Conservation (phyloP, 2,329 filamentous ascomycete species). For the Trichoderma sp. region DNA sequence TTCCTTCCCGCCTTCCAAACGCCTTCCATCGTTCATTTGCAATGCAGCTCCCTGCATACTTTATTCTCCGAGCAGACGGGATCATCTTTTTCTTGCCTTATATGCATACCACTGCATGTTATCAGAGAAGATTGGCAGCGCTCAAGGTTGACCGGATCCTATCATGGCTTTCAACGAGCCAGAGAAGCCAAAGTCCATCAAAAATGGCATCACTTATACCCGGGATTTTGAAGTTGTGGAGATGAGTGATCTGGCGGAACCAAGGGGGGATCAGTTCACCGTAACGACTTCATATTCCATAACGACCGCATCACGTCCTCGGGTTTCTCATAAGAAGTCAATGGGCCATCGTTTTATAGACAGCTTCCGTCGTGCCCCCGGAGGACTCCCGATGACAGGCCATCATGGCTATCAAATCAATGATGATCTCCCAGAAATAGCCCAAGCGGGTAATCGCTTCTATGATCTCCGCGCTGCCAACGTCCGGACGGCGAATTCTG, state of each 20-base stretch:
- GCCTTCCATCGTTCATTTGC: background rate
- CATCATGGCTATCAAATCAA: constrained; percentile 18
- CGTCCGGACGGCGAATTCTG: constrained; percentile 13
- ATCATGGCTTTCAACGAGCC: constrained; percentile 7
- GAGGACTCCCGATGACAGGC: constrained; percentile 11
- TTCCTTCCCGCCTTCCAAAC: background rate
- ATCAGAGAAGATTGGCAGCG: background rate
- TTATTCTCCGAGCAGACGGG: background rate
- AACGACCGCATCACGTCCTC: background rate
- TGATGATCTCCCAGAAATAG: constrained; percentile 8
- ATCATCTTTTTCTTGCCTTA: background rate
- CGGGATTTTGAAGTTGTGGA: constrained; percentile 12
- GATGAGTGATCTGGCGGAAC: constrained; percentile 9
- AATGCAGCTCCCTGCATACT: background rate
- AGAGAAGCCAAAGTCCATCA: constrained; percentile 16
- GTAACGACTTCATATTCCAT: constrained; percentile 8
- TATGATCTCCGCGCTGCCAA: constrained; percentile 16
- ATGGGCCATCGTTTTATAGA: constrained; percentile 11
- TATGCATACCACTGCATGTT: background rate
- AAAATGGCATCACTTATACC: constrained; percentile 20
- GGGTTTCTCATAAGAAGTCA: constrained; percentile 11
- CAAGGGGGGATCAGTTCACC: background rate
- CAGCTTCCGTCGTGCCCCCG: constrained; percentile 11
- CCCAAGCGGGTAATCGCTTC: constrained; percentile 1
- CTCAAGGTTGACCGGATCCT: background rate